Evolutionary conservation across 2,329 filamentous ascomycete genomes (phyloP).

Genomic region (Tolypocladium inflatum): DNA sequence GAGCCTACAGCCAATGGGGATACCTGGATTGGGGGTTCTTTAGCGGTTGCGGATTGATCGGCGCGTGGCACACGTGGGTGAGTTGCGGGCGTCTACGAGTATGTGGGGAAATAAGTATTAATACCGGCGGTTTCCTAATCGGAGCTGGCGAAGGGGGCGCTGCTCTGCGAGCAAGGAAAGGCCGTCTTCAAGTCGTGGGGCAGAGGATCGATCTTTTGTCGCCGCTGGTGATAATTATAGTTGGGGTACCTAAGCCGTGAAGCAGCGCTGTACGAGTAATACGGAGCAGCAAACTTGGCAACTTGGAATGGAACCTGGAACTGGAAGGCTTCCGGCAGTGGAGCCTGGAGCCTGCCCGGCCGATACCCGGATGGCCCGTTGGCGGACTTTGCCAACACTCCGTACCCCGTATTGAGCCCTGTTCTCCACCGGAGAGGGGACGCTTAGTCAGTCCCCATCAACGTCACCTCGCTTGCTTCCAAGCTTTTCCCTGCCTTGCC

Average conservation of each 20-base stretch:
- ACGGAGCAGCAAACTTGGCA: no score
- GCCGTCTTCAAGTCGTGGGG: background rate
- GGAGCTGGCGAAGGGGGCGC: background rate
- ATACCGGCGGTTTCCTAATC: background rate
- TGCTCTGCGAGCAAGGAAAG: no score
- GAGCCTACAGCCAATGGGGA: background rate
- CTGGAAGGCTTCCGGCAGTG: no score
- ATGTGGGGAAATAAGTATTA: background rate
- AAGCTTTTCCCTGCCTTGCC: background rate
- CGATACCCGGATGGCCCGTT: background rate
- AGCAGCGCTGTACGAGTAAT: background rate
- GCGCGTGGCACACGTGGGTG: background rate
- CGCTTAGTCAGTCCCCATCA: background rate
- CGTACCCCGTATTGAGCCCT: no score
- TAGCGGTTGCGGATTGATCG: background rate
- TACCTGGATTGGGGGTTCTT: background rate
- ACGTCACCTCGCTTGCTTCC: background rate
- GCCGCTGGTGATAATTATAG: background rate
- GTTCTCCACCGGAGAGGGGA: no score
- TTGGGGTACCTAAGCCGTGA: background rate
- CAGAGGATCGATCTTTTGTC: background rate
- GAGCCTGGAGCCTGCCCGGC: background rate
- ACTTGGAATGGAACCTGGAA: no score
- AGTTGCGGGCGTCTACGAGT: background rate
- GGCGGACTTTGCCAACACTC: no score